Evolutionary conservation across 2,329 filamentous ascomycete species (phyloP).

Genomic region (Alternaria burnsii): DNA sequence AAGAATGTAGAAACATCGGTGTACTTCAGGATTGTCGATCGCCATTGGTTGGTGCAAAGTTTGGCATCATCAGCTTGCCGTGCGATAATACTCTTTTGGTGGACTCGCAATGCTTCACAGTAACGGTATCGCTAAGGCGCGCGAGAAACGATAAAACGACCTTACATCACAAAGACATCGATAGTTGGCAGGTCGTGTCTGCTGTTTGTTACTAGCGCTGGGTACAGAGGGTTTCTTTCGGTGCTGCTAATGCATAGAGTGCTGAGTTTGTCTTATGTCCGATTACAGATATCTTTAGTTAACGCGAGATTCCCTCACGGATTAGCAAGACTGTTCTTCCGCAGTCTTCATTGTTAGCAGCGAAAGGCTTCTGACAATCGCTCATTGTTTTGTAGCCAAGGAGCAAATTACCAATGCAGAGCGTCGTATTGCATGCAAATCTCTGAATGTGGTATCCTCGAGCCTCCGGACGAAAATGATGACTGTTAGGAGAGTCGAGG

Average conservation of each 20-base stretch:
- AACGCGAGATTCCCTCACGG: not conserved
- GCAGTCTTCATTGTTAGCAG: not conserved
- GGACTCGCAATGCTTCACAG: not conserved
- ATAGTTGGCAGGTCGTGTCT: not conserved
- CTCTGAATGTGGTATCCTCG: not conserved
- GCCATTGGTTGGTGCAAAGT: not conserved
- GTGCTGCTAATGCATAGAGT: not conserved
- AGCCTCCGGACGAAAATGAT: not conserved
- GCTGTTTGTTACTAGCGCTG: not conserved
- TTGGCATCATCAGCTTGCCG: not conserved
- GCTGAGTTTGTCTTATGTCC: no score
- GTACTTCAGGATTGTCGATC: not conserved
- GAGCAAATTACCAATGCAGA: not conserved
- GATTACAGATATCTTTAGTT: not conserved
- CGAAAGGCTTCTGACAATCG: not conserved
- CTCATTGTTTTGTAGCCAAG: not conserved
- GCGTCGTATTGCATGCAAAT: not conserved
- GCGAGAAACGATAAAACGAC: not conserved
- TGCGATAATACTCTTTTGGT: not conserved
- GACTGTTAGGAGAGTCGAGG: not conserved
- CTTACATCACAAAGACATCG: not conserved
- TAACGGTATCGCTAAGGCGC: not conserved
- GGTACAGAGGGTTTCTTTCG: not conserved
- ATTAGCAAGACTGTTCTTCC: not conserved
- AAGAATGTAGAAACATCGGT: not conserved